Evolutionary conservation across 345 rosid species (phyloP).

Genomic region (Cardamine chenopodiifolia): DNA sequence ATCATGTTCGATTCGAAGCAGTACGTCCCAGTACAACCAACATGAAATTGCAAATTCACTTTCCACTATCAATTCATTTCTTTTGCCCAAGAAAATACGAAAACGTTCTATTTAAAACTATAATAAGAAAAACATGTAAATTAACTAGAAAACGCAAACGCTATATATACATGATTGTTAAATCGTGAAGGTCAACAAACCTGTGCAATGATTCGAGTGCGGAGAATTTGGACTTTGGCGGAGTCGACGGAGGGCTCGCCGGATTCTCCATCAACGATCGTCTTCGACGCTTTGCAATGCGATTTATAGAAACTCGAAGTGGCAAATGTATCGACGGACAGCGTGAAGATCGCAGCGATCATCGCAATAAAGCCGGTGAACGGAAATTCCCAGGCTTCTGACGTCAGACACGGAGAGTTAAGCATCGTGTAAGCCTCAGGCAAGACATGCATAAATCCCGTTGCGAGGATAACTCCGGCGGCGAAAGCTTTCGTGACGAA

Average conservation of each 20-base stretch:
- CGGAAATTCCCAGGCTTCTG: constrained; percentile 51
- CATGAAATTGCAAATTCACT: not conserved
- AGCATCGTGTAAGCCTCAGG: constrained; percentile 51
- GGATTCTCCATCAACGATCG: constrained; percentile 29
- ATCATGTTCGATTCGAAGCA: not conserved
- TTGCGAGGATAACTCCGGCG: constrained; percentile 56
- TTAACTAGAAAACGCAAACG: constrained; percentile 6
- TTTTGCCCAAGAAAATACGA: not conserved
- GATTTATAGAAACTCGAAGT: constrained; percentile 47
- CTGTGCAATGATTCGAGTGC: constrained; percentile 55
- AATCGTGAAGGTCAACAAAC: constrained; percentile 36
- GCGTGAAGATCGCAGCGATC: constrained; percentile 50
- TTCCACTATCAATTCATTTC: not conserved
- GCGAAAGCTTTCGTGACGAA: constrained; percentile 55
- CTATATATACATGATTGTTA: not conserved
- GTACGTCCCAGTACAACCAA: not conserved
- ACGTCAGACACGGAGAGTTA: constrained; percentile 44
- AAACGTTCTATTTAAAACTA: not conserved
- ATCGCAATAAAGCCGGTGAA: constrained; percentile 54
- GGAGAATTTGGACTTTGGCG: constrained; percentile 39
- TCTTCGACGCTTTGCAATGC: constrained; percentile 37
- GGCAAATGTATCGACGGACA: constrained; percentile 50
- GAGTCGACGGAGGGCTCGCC: constrained; percentile 23
- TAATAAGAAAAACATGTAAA: too few species aligned
- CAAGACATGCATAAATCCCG: constrained; percentile 52